Evolutionary conservation across 1,139 yeast species (phyloP), one percentile per base, ranked within the genome.

Genomic region (Hemisphaericaspora xylofermentans): DNA sequence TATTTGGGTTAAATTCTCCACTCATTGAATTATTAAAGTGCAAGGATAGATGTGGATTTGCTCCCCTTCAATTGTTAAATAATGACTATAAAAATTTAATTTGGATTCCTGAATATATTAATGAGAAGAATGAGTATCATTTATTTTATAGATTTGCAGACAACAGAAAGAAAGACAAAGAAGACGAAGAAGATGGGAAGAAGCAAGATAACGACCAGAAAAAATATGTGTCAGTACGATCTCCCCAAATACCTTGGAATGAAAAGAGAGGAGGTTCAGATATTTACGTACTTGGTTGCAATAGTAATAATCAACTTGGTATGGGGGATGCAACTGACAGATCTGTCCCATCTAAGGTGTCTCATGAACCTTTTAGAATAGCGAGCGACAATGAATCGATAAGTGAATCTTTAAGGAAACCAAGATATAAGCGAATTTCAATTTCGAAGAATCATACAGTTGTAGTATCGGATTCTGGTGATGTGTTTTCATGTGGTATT

Each of bases 391-490:
- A 44, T 2, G 31, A 28, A 2, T 24, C 44, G 3, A 35, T 52
- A 3, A 48, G 45, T 28, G 56, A 52, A 3, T 34, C 33, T 3
- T 50, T 71, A 14, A 55, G 54, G 3, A 60, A 54, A 32, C 77
- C 82, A 2, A 56, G 83, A 25, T 69, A 76, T 43, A 63, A 60
- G 31, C 66, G 68, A 29, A 60, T 82, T 2, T 61, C 60, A 14
- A 63, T 87, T 42, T 80, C 93, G 3, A 84, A 82, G 55, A 78
- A 80, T 48, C 95, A 87, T 56, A 73, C 91, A 0, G 61, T 84
- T 1, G 60, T 83, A 0, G 52, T 84, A 2, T 80, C 91, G 0
- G 68, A 71, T 13, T 79, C 76, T 35, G 78, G 79, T 4, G 70
- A 71, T 37, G 51, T 87, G 0, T 79, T 64, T 45, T 63, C 84